Percentiles rank a stretch among this genome's conserved stretches.
Conservation (phyloP, 164 flowering plant species). For the Cinnamomum micranthum region DNA sequence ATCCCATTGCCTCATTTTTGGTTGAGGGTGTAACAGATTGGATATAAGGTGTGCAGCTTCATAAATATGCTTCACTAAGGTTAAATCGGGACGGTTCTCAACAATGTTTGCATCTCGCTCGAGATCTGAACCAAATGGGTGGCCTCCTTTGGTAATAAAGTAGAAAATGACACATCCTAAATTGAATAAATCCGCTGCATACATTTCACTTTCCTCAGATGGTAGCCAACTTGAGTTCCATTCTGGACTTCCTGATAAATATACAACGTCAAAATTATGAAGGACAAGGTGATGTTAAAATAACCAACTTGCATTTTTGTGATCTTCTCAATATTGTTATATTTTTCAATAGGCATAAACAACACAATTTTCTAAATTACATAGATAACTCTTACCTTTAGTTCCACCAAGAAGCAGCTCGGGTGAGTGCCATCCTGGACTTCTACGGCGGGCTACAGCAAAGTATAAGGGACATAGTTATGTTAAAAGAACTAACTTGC, state of each 20-base stretch:
- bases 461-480: too few relatives aligned
- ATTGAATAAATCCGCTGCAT: conserved; percentile 74
- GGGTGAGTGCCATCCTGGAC: too few relatives aligned
- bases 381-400: conserved; percentile 14
- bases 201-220: conserved; percentile 74
- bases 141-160: conserved; percentile 67
- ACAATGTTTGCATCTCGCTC: conserved; percentile 68
- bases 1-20: conserved; percentile 45
- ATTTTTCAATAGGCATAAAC: neutral
- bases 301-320: too few relatives aligned
- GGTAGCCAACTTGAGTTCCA: conserved; percentile 77
- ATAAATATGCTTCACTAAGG: conserved; percentile 59
- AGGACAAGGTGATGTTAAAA: too few relatives aligned
- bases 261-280: conserved; percentile 30
- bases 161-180: conserved; percentile 76
- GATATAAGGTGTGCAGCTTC: conserved; percentile 73
- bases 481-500: too few relatives aligned
- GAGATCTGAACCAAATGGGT: conserved; percentile 63
- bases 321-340: too few relatives aligned
- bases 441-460: too few relatives aligned
- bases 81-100: conserved; percentile 48
- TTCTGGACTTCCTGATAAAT: conserved; percentile 18
- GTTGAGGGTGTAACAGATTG: conserved; percentile 50
- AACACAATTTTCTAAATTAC: too few relatives aligned
- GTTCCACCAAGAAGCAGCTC: too few relatives aligned